phyloP scores from a whole-genome alignment of 768 basidiomycete species.

The Boletus sp. region DNA sequence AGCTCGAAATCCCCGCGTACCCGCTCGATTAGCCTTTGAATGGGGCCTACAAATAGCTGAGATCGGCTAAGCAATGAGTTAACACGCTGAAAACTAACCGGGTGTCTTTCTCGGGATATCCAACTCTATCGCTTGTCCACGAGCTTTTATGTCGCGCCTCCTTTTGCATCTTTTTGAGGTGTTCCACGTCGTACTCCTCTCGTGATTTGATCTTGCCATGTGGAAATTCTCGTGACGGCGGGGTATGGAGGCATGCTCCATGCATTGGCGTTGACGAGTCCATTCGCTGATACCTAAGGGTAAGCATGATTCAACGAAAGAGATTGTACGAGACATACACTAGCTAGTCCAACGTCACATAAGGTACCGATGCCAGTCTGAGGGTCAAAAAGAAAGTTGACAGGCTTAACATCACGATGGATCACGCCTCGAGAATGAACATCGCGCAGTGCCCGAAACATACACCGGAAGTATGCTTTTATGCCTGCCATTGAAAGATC shows the following conservation, averaged over 20 bases:
- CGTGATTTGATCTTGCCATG: constrained; percentile 60
- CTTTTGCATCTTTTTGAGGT: constrained; percentile 56
- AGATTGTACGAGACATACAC: constrained; percentile 50
- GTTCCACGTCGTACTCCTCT: constrained; percentile 45
- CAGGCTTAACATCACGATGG: constrained; percentile 97
- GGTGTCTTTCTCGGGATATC: constrained; percentile 73
- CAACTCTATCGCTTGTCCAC: constrained; percentile 65
- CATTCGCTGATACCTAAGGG: constrained; percentile 48
- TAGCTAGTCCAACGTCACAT: constrained; percentile 95
- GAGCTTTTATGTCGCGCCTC: constrained; percentile 56
- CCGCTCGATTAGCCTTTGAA: constrained; percentile 94
- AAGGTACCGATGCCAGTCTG: constrained; percentile 79
- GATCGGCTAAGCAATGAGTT: neutral
- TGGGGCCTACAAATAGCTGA: constrained; percentile 50
- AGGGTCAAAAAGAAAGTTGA: constrained; percentile 94
- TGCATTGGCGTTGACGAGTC: constrained; percentile 41
- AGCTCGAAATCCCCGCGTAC: constrained; percentile 94
- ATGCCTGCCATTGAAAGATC: constrained; percentile 72
- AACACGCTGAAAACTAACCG: constrained; percentile 42
- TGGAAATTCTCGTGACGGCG: constrained; percentile 56
- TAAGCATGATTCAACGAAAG: constrained; percentile 2
- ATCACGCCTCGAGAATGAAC: constrained; percentile 85
- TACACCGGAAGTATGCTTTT: constrained; percentile 84
- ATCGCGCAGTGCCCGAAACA: constrained; percentile 87
- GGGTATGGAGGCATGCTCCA: constrained; percentile 77